Percentiles rank a stretch among this genome's conserved stretches.
Conservation (phyloP, 148 eudicot genomes). For the Pharnaceum exiguum region DNA sequence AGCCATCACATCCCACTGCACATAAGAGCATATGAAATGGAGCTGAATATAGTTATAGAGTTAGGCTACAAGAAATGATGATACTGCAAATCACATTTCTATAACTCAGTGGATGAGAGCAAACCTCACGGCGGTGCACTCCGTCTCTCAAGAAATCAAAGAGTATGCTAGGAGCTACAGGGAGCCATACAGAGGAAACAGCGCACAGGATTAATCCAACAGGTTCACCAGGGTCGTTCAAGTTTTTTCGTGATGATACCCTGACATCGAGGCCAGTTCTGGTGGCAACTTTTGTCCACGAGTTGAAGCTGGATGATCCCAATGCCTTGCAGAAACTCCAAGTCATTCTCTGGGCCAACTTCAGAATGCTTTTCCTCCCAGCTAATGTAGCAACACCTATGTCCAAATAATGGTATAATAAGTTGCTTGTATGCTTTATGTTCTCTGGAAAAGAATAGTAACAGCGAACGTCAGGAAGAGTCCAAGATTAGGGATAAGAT, state of each 20-base stretch:
- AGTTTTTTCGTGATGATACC: conserved; percentile 73
- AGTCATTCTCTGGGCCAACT: conserved; percentile 92
- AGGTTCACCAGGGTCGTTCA: conserved; percentile 86
- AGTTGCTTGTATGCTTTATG: not conserved
- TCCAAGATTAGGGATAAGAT: not conserved
- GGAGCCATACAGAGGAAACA: conserved; percentile 82
- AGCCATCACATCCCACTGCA: conserved; percentile 83
- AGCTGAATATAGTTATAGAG: no score
- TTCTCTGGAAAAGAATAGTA: not conserved
- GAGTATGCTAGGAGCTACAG: conserved; percentile 56
- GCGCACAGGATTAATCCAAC: conserved; percentile 75
- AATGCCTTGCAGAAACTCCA: conserved; percentile 67
- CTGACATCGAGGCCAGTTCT: conserved; percentile 89
- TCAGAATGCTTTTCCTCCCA: conserved; percentile 88
- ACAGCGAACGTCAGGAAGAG: no score
- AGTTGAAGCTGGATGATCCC: conserved; percentile 73
- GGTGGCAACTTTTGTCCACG: conserved; percentile 76
- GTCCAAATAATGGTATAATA: not conserved
- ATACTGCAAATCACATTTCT: not conserved
- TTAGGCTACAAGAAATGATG: no score
- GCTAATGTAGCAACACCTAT: conserved; percentile 83
- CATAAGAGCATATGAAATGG: not conserved
- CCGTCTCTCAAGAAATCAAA: conserved; percentile 89
- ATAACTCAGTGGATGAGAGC: not conserved
- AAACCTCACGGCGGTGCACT: conserved; percentile 69